Evolutionary conservation across 2,329 filamentous ascomycete species (phyloP).

Genomic region (Eutypa lata): DNA sequence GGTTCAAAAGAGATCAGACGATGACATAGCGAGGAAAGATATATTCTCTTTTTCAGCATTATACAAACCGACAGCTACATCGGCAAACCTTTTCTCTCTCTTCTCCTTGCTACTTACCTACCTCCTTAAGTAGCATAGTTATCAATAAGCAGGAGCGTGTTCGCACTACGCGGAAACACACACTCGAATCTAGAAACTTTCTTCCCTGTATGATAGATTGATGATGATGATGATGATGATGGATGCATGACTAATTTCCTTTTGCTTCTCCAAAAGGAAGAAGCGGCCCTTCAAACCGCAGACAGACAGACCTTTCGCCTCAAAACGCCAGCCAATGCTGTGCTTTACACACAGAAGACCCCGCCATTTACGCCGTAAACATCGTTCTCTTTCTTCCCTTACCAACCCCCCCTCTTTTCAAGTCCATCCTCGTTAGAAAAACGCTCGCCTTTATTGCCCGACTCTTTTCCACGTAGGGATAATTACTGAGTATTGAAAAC

Average conservation of each 20-base stretch:
- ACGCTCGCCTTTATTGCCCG: not conserved
- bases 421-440: not conserved
- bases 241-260: not conserved
- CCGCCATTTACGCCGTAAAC: conserved; percentile 24
- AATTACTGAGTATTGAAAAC: not conserved
- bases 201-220: too few species aligned
- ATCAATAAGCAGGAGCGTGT: too few species aligned
- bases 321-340: conserved; percentile 26
- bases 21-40: too few species aligned
- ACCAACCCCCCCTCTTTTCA: conserved; percentile 19
- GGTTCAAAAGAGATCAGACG: too few species aligned
- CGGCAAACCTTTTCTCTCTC: too few species aligned
- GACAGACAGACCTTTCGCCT: conserved; percentile 12
- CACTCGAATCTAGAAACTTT: too few species aligned
- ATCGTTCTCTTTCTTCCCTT: conserved; percentile 20
- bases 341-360: conserved; percentile 18
- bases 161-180: too few species aligned
- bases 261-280: not conserved
- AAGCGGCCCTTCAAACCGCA: not conserved
- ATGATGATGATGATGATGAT: too few species aligned
- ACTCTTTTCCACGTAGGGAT: not conserved
- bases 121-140: too few species aligned
- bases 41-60: too few species aligned
- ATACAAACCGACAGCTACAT: too few species aligned
- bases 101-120: too few species aligned